These are phyloP conservation scores for Globisporangium lucens DNA, from an alignment of 352 stramenopile genomes.

Conservation along the genomic window DNA sequence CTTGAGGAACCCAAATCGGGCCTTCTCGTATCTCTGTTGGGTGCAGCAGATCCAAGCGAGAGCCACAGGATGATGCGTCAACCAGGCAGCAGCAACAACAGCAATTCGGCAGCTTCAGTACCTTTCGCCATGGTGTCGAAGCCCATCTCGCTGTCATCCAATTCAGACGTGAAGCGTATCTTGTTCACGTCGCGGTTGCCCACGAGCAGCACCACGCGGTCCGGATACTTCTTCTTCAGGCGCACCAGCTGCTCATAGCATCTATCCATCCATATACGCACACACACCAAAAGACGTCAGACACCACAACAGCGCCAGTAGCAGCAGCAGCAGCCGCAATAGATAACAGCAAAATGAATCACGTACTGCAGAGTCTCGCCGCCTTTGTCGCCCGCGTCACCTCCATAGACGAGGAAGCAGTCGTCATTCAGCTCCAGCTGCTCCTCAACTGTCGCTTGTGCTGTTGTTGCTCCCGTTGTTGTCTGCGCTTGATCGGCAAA, in stretches of 20 bases:
- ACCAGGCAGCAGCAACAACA: constrained; percentile 6
- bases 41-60: background rate
- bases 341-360: background rate
- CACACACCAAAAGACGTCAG: background rate
- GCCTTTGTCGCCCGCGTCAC: constrained; percentile 91
- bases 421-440: constrained; percentile 61
- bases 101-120: constrained; percentile 11
- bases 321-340: background rate
- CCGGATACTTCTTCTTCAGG: constrained; percentile 84
- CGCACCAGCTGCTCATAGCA: constrained; percentile 82
- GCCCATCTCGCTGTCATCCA: constrained; percentile 70
- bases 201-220: constrained; percentile 89
- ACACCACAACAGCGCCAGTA: background rate
- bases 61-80: background rate
- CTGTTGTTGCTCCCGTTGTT: background rate
- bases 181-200: constrained; percentile 95
- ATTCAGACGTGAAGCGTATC: constrained; percentile 83
- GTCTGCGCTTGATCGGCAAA: constrained; percentile 20
- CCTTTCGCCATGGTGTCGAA: constrained; percentile 56
- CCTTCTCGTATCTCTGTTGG: constrained; percentile 62
- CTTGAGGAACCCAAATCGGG: constrained; percentile 56
- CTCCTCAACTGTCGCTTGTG: constrained; percentile 23
- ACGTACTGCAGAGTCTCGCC: constrained; percentile 77
- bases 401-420: constrained; percentile 88
- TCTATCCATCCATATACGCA: constrained; percentile 18